phyloP scores from a whole-genome alignment of 2,329 filamentous ascomycete genomes.

The Calycina marina region DNA sequence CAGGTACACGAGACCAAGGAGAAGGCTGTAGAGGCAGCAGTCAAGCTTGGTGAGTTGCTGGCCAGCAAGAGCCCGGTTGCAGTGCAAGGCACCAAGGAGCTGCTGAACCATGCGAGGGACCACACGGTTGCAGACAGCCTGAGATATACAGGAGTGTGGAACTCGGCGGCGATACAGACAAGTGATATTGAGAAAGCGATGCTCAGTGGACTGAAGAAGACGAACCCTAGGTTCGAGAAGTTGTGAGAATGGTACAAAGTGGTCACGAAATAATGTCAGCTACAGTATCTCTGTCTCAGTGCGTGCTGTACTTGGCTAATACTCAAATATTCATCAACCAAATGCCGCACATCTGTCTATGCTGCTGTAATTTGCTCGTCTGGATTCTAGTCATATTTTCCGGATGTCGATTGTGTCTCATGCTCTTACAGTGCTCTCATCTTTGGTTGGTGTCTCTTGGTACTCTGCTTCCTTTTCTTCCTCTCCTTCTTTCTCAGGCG shows the following conservation, averaged over 20 bases:
- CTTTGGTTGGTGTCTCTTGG: too few relatives aligned
- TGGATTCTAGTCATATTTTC: too few relatives aligned
- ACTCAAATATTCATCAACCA: too few relatives aligned
- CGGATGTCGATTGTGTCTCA: too few relatives aligned
- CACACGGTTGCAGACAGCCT: slow-evolving; percentile 64
- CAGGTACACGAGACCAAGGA: slow-evolving; percentile 48
- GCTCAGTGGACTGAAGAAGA: slow-evolving; percentile 63
- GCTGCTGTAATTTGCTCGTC: too few relatives aligned
- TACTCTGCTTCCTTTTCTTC: too few relatives aligned
- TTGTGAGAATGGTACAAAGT: slow-evolving; percentile 37
- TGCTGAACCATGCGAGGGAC: slow-evolving; percentile 71
- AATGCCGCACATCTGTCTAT: too few relatives aligned
- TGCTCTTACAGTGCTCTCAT: too few relatives aligned
- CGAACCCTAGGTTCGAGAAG: slow-evolving; percentile 72
- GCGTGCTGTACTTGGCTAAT: too few relatives aligned
- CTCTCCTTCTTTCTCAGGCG: too few relatives aligned
- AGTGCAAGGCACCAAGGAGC: slow-evolving; percentile 74
- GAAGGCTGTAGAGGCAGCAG: slow-evolving; percentile 43
- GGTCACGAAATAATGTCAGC: too few relatives aligned
- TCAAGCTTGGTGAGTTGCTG: slow-evolving; percentile 50
- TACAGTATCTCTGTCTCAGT: too few relatives aligned
- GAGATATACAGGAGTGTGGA: slow-evolving; percentile 79
- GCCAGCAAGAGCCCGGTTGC: slow-evolving; percentile 78
- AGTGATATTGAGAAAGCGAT: slow-evolving; percentile 62
- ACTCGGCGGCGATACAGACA: slow-evolving; percentile 68